Conservation (phyloP, 768 basidiomycete genomes). For the Collybiopsis luxurians region DNA sequence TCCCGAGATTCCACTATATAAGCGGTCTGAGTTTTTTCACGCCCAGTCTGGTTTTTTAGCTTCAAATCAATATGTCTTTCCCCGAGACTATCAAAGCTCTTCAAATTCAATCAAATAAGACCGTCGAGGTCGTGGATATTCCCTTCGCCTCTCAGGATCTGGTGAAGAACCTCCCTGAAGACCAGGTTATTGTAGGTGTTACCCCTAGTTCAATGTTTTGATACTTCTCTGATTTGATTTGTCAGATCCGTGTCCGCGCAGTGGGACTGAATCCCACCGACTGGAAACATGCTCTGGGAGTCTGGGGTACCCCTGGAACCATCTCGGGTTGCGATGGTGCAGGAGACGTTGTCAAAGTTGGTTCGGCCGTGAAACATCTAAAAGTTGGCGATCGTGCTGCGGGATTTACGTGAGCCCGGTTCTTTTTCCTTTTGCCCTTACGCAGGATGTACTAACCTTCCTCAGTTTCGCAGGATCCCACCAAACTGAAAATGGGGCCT, state of each 20-base stretch:
- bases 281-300: constrained; percentile 6
- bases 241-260: constrained; percentile 7
- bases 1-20: too few relatives aligned
- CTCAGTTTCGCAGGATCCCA: neutral
- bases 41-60: too few relatives aligned
- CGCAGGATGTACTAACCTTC: neutral
- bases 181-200: constrained; percentile 2
- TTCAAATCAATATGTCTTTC: too few relatives aligned
- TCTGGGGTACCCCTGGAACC: constrained; percentile 2
- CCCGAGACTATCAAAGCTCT: neutral
- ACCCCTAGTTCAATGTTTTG: neutral
- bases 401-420: constrained; percentile 1
- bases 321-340: constrained; percentile 3
- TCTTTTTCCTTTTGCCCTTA: neutral
- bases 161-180: constrained; percentile 2
- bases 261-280: constrained; percentile 5
- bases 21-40: too few relatives aligned
- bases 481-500: constrained; percentile 5
- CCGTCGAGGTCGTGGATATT: constrained; percentile 2
- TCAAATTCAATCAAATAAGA: neutral
- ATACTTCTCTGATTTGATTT: neutral
- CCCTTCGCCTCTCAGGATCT: constrained; percentile 3
- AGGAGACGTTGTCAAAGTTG: constrained; percentile 7
- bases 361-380: constrained; percentile 5
- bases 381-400: constrained; percentile 8